Conservation (phyloP, 2,329 filamentous ascomycete genomes). For the Allantophomopsis lycopodina region DNA sequence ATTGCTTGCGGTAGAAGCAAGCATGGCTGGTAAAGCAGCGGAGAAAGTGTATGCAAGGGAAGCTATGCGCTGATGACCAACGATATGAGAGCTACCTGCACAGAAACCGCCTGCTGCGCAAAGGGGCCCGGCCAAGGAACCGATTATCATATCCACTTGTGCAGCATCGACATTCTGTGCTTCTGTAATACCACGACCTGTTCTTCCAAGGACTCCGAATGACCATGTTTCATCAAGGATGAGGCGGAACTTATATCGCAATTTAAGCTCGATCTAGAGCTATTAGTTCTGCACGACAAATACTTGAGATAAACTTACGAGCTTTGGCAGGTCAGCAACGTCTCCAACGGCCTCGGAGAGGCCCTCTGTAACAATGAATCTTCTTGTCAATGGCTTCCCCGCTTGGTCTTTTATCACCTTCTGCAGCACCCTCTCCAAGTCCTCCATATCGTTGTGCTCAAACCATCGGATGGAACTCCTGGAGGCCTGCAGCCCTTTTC, state of each 20-base stretch:
- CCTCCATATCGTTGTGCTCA: slow-evolving; percentile 90
- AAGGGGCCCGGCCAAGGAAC: slow-evolving; percentile 77
- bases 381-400: slow-evolving; percentile 63
- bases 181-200: slow-evolving; percentile 85
- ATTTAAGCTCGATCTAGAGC: slow-evolving; percentile 70
- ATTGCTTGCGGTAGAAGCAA: slow-evolving; percentile 91
- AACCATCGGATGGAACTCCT: slow-evolving; percentile 88
- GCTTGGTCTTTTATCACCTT: slow-evolving; percentile 69
- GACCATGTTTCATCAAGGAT: slow-evolving; percentile 97
- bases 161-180: slow-evolving; percentile 90
- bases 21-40: slow-evolving; percentile 81
- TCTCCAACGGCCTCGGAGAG: slow-evolving; percentile 87
- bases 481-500: slow-evolving; percentile 87
- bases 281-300: slow-evolving; percentile 15
- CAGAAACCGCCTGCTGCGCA: slow-evolving; percentile 95
- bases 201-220: slow-evolving; percentile 88
- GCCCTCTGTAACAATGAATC: slow-evolving; percentile 93
- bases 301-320: slow-evolving; percentile 39
- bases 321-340: slow-evolving; percentile 67
- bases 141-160: slow-evolving; percentile 94
- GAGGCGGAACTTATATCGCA: slow-evolving; percentile 94
- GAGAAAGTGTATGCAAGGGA: slow-evolving; percentile 92
- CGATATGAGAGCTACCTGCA: slow-evolving; percentile 81
- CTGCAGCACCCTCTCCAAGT: slow-evolving; percentile 73
- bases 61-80: slow-evolving; percentile 90